Percentiles rank a stretch among this genome's conserved stretches.
Evolutionary conservation across 2,329 filamentous ascomycete genomes (phyloP).

Genomic region (Penicillium sp.): DNA sequence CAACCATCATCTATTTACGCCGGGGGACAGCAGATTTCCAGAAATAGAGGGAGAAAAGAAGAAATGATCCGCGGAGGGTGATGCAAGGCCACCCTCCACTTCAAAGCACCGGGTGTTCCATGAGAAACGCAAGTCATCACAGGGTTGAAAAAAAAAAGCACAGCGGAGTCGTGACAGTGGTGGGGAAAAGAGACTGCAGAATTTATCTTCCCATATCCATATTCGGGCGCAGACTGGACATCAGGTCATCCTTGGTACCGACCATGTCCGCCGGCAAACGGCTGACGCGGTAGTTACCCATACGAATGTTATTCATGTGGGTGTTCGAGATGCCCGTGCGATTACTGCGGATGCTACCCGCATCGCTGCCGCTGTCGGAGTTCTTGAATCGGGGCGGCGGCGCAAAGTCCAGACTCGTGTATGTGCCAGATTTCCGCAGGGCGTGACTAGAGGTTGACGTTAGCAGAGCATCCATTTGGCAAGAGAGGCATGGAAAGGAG

Average conservation of each 20-base stretch:
- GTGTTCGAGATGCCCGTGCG: constrained; percentile 71
- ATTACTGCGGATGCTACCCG: constrained; percentile 62
- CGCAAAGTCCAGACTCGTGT: constrained; percentile 50
- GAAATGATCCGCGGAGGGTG: constrained; percentile 1
- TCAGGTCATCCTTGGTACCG: constrained; percentile 69
- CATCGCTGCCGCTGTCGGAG: constrained; percentile 43
- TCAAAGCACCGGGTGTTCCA: constrained; percentile 3
- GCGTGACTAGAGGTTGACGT: constrained; percentile 39
- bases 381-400: constrained; percentile 49
- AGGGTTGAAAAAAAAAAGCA: constrained; percentile 14
- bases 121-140: constrained; percentile 22
- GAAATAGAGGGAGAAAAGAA: not conserved
- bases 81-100: constrained; percentile 4
- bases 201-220: constrained; percentile 49
- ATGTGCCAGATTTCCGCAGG: constrained; percentile 50
- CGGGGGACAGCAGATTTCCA: constrained; percentile 9
- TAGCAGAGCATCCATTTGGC: constrained; percentile 12
- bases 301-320: constrained; percentile 69
- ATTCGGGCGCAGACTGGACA: constrained; percentile 55
- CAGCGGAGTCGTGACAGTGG: constrained; percentile 18
- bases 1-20: constrained; percentile 20
- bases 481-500: not conserved
- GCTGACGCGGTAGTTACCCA: constrained; percentile 81
- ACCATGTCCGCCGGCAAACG: constrained; percentile 78
- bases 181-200: not conserved